Conservation (phyloP, 148 eudicot genomes). For the Chenopodium quinoa region DNA sequence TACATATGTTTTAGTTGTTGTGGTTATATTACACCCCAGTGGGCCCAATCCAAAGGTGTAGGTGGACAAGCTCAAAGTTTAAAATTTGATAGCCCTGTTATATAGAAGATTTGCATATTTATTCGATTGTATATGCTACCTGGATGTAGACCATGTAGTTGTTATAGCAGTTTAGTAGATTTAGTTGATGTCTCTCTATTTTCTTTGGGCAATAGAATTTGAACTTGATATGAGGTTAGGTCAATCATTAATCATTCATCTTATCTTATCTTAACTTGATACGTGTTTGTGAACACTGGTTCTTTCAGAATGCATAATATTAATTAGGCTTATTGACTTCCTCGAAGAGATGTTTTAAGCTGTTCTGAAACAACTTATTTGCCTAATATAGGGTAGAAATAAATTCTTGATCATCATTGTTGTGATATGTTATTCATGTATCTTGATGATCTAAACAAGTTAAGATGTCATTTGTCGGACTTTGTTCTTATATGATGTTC, state of each 20-base stretch:
- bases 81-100: not conserved
- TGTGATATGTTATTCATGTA: not conserved
- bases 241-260: not conserved
- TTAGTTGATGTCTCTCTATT: not conserved
- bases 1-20: not conserved
- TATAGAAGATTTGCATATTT: not conserved
- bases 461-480: not conserved
- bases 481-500: not conserved
- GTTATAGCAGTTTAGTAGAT: not conserved
- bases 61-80: not conserved
- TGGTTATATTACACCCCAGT: not conserved
- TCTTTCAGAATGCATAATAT: not conserved
- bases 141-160: not conserved
- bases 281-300: not conserved
- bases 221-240: not conserved
- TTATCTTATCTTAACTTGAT: not conserved
- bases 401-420: conserved; percentile 1
- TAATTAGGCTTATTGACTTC: not conserved
- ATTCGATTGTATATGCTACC: not conserved
- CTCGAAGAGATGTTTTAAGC: not conserved
- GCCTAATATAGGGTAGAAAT: not conserved
- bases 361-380: not conserved
- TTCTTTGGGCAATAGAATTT: conserved; percentile 8
- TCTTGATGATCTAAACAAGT: not conserved
- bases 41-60: not conserved